A percentile compares a stretch with the other conserved stretches of the same genome.
Evolutionary conservation across 768 basidiomycete genomes (phyloP).

Genomic region (Rhizopogon vesiculosus): DNA sequence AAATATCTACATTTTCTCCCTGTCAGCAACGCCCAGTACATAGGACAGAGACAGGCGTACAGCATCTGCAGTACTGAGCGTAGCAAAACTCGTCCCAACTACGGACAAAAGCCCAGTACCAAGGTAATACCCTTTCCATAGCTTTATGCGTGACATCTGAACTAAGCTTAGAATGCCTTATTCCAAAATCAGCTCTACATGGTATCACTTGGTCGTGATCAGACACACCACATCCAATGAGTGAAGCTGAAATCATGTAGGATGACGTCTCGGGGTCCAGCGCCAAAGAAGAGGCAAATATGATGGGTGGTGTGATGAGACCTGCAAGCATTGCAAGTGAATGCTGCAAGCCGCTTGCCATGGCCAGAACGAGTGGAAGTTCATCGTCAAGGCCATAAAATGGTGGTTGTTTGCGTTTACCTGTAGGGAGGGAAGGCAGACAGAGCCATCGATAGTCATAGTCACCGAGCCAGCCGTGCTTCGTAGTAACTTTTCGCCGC

Average conservation of each 20-base stretch:
- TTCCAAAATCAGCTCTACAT: not conserved
- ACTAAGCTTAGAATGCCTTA: constrained; percentile 72
- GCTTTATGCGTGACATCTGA: constrained; percentile 67
- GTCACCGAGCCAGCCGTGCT: constrained; percentile 77
- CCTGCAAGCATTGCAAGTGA: constrained; percentile 81
- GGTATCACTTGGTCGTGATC: not conserved
- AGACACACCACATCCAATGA: constrained; percentile 70
- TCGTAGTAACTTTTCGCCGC: constrained; percentile 38
- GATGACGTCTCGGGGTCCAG: constrained; percentile 55
- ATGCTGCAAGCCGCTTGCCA: constrained; percentile 71
- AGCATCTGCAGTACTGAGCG: constrained; percentile 66
- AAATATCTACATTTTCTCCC: constrained; percentile 48
- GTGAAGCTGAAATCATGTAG: constrained; percentile 78
- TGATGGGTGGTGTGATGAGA: constrained; percentile 79
- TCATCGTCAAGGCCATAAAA: constrained; percentile 75
- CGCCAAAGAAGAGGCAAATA: constrained; percentile 61
- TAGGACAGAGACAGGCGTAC: constrained; percentile 30
- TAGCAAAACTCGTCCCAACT: constrained; percentile 79
- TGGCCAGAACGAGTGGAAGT: constrained; percentile 67
- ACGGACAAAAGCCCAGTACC: constrained; percentile 81
- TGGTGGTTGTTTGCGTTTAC: constrained; percentile 42
- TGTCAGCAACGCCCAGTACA: not conserved
- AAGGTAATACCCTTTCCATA: constrained; percentile 61
- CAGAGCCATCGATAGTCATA: constrained; percentile 80
- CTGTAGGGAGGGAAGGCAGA: constrained; percentile 54